These are phyloP conservation scores for Hirschioporus abietinus DNA, from an alignment of 768 basidiomycete species.

Conservation along the genomic window DNA sequence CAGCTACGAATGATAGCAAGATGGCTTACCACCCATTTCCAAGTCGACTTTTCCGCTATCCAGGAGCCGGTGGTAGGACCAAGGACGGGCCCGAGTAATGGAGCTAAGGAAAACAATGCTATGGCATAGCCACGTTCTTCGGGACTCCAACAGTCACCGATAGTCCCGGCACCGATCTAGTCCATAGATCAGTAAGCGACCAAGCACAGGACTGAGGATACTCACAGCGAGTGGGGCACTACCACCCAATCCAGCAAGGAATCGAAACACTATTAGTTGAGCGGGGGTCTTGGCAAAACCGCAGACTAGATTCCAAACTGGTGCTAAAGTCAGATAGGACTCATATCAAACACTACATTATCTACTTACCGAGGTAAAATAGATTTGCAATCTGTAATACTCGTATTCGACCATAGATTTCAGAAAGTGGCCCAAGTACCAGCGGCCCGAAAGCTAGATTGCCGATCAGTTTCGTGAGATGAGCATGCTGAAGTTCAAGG, in stretches of 20 bases:
- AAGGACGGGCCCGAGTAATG: constrained; percentile 42
- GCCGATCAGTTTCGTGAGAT: not conserved
- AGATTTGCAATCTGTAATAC: constrained; percentile 34
- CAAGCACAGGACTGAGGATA: not conserved
- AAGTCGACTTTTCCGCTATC: constrained; percentile 17
- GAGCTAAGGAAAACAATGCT: constrained; percentile 59
- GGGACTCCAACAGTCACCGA: constrained; percentile 53
- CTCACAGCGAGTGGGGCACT: constrained; percentile 56
- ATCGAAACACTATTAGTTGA: constrained; percentile 62
- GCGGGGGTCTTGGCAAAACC: constrained; percentile 55
- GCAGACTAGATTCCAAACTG: constrained; percentile 47
- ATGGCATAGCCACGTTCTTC: constrained; percentile 63
- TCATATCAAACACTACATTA: constrained; percentile 19
- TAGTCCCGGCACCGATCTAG: constrained; percentile 60
- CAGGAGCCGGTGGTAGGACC: constrained; percentile 40
- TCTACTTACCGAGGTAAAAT: constrained; percentile 34
- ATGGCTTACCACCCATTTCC: constrained; percentile 15
- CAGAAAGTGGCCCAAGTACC: constrained; percentile 24
- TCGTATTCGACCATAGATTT: constrained; percentile 33
- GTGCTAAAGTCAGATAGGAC: constrained; percentile 31
- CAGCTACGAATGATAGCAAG: not conserved
- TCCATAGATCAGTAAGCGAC: constrained; percentile 11
- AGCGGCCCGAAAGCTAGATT: constrained; percentile 27
- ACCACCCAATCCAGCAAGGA: constrained; percentile 67
- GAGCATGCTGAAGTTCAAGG: not conserved